Evolutionary conservation across 768 basidiomycete species (phyloP).

Genomic region (Lactarius evosmus): DNA sequence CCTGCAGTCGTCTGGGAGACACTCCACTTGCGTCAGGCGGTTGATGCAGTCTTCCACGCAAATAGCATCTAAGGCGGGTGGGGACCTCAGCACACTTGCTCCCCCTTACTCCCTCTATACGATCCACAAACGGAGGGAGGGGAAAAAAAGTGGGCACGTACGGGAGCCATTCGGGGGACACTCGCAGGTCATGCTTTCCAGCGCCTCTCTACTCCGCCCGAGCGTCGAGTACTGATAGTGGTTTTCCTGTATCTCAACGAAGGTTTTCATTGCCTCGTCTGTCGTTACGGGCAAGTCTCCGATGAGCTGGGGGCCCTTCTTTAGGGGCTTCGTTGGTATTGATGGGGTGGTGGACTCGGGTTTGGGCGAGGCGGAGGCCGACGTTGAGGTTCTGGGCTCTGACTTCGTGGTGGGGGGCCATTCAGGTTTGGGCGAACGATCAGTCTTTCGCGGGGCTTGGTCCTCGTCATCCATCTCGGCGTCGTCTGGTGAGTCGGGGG

Average conservation of each 20-base stretch:
- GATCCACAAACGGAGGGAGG: slow-evolving; percentile 22
- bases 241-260: slow-evolving; percentile 70
- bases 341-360: slow-evolving; percentile 34
- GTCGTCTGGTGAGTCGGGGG: slow-evolving; percentile 32
- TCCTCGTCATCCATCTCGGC: slow-evolving; percentile 33
- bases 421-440: slow-evolving; percentile 35
- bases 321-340: slow-evolving; percentile 27
- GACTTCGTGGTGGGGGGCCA: slow-evolving; percentile 31
- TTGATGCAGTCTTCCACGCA: slow-evolving; percentile 98
- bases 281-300: slow-evolving; percentile 76
- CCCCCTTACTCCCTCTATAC: slow-evolving; percentile 17
- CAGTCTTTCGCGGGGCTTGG: slow-evolving; percentile 9
- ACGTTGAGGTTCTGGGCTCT: slow-evolving; percentile 38
- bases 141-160: slow-evolving; percentile 11
- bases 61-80: slow-evolving; percentile 48
- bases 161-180: slow-evolving; percentile 85
- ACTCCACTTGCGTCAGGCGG: slow-evolving; percentile 94
- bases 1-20: slow-evolving; percentile 84
- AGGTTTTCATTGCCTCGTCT: slow-evolving; percentile 65
- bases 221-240: slow-evolving; percentile 85
- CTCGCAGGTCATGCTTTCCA: slow-evolving; percentile 96
- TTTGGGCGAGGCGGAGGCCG: slow-evolving; percentile 34
- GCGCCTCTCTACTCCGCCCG: slow-evolving; percentile 82
- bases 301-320: slow-evolving; percentile 63
- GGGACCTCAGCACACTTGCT: slow-evolving; percentile 44